Evolutionary conservation across 495 filamentous ascomycete genomes (phyloP), one percentile per base, ranked within the genome.

Genomic region (Hypoxylon perforatum): DNA sequence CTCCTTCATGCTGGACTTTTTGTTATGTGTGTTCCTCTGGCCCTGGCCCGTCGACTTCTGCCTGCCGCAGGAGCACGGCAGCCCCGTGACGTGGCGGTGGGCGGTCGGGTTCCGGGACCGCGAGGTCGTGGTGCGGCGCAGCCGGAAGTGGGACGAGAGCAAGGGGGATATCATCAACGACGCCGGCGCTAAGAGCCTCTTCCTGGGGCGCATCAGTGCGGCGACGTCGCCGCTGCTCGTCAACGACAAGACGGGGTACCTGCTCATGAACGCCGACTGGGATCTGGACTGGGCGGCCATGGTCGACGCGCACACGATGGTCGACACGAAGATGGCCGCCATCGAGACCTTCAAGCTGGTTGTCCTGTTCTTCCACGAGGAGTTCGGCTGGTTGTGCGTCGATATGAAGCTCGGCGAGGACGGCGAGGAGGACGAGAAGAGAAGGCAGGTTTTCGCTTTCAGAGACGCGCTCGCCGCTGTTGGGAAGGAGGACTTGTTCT

Each of bases 401-500:
- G 81, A 87, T 42, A 74, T 62, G 61, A 71, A 76, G 77, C 30
- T 72, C 36, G 84, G 86, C 59, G 85, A 87, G 50, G 82, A 78
- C 36, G 80, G 76, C 7, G 76, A 80, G 49, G 83, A 86, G 39
- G 85, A 85, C 19, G 77, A 80, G n/a, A 78, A 77, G 33, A 76
- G 88, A 14, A 83, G 84, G 38, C 88, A 91, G 73, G 84, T 92
- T 8, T 79, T 92, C 41, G 79, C 81, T 1, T 93, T 95, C 71
- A 86, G 89, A 71, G 89, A 93, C 41, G 85, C 84, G 46, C 78
- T 96, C 61, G 82, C 85, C 2, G 81, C 81, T 2, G 77, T 93
- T 72, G 91, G 91, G 9, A 94, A 95, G 75, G 92, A 95, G 74
- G 85, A 88, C 57, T 74, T 96, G 7, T 96, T 96, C 77, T 95